Percentiles rank a stretch among this genome's conserved stretches.
phyloP scores from a whole-genome alignment of 2,329 filamentous ascomycete genomes.

The Penicillium sp. region DNA sequence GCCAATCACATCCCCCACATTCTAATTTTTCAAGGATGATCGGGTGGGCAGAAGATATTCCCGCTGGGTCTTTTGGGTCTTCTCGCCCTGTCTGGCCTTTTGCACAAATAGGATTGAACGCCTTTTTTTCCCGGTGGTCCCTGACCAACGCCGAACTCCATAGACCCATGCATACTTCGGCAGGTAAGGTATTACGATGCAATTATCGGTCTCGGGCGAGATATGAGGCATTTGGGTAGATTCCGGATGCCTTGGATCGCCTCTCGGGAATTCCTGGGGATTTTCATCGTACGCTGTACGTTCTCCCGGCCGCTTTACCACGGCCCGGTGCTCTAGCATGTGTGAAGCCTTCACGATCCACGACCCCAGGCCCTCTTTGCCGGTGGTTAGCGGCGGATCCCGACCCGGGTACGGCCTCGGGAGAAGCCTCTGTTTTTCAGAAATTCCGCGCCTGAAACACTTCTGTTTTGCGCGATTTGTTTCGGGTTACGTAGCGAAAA shows the following conservation, averaged over 20 bases:
- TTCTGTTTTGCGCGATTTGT: constrained; percentile 21
- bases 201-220: constrained; percentile 11
- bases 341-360: neutral
- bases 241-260: neutral
- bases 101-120: constrained; percentile 7
- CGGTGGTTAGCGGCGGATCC: constrained; percentile 25
- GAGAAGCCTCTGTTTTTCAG: constrained; percentile 1
- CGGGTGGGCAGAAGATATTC: constrained; percentile 35
- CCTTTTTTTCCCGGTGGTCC: constrained; percentile 8
- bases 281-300: neutral
- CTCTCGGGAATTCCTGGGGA: neutral
- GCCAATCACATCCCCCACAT: constrained; percentile 26
- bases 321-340: neutral
- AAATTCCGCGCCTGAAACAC: constrained; percentile 3
- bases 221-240: constrained; percentile 1
- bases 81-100: neutral
- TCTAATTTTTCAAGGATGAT: constrained; percentile 16
- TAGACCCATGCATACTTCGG: neutral
- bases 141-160: neutral
- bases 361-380: constrained; percentile 25
- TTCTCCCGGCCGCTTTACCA: constrained; percentile 1
- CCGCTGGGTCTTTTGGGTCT: constrained; percentile 23
- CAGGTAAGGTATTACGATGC: constrained; percentile 2
- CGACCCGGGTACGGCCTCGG: constrained; percentile 21
- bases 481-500: constrained; percentile 13